These are phyloP conservation scores for Sabuloglossum arenarium DNA, from an alignment of 495 filamentous ascomycete genomes.

Conservation along the genomic window DNA sequence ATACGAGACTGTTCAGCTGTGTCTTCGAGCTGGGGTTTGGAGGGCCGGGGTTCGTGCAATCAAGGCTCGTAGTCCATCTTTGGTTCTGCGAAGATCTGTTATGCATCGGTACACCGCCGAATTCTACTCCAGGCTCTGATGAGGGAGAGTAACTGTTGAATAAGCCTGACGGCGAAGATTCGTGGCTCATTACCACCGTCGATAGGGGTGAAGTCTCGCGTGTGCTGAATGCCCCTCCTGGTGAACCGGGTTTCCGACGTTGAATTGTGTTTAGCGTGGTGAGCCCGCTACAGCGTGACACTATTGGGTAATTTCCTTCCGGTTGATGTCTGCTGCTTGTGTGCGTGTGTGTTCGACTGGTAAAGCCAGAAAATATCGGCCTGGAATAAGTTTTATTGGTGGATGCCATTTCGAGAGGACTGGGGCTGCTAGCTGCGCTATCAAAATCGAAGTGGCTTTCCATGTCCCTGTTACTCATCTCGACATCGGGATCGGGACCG, in stretches of 20 bases:
- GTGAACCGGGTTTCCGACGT: conserved; percentile 13
- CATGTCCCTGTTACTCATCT: conserved; percentile 39
- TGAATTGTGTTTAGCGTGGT: conserved; percentile 9
- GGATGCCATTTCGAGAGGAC: conserved; percentile 16
- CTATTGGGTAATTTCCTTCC: not conserved
- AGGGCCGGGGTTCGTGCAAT: not conserved
- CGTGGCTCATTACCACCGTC: conserved; percentile 22
- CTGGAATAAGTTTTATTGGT: not conserved
- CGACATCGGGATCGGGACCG: conserved; percentile 26
- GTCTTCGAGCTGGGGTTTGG: not conserved
- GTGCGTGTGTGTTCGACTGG: not conserved
- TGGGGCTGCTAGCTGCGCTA: conserved; percentile 45
- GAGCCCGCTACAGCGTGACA: not conserved
- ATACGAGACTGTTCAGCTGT: not conserved
- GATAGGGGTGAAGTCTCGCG: conserved; percentile 30
- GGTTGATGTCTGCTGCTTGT: not conserved
- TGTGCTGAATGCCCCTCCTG: conserved; percentile 4
- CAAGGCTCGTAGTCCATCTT: not conserved
- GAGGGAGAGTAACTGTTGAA: conserved; percentile 32
- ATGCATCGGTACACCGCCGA: conserved; percentile 13
- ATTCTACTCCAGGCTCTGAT: conserved; percentile 24
- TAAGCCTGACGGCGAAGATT: conserved; percentile 24
- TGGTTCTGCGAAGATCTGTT: not conserved
- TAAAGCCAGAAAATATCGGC: not conserved
- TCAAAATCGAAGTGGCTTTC: conserved; percentile 48